A percentile compares a stretch with the other conserved stretches of the same genome.
phyloP scores from a whole-genome alignment of 2,329 filamentous ascomycete genomes.

The Aspergillus sp. region DNA sequence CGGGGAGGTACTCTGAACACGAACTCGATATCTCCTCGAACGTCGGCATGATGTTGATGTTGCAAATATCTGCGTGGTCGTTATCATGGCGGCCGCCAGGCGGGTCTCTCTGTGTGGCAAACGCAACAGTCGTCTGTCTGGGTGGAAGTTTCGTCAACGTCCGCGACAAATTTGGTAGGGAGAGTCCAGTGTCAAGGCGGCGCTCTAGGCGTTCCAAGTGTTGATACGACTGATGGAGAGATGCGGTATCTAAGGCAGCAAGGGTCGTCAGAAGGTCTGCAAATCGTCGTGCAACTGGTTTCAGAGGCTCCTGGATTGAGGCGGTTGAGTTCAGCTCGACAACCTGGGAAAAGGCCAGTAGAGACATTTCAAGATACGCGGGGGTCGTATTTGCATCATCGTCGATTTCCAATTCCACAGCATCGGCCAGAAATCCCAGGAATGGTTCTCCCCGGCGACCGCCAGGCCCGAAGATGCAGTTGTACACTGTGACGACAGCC shows the following conservation, averaged over 20 bases:
- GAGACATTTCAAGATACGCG: slow-evolving; percentile 11
- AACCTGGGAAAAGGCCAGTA: slow-evolving; percentile 19
- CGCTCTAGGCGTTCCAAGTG: slow-evolving; percentile 11
- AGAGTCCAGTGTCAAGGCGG: slow-evolving; percentile 14
- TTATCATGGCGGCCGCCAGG: slow-evolving; percentile 30
- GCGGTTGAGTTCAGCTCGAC: slow-evolving; percentile 32
- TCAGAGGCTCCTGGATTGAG: slow-evolving; percentile 19
- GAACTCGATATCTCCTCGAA: slow-evolving; percentile 23
- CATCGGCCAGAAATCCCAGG: too few relatives aligned
- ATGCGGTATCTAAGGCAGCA: too few relatives aligned
- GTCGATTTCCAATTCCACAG: too few relatives aligned
- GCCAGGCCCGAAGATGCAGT: slow-evolving; percentile 37
- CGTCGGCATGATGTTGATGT: slow-evolving; percentile 29
- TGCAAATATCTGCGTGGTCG: slow-evolving; percentile 23
- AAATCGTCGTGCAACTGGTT: too few relatives aligned
- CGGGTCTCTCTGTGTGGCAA: slow-evolving; percentile 7
- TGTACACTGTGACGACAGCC: slow-evolving; percentile 36
- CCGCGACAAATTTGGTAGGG: slow-evolving; percentile 4
- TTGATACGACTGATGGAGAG: slow-evolving; percentile 8
- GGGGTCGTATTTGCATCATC: slow-evolving; percentile 1
- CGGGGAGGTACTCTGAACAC: slow-evolving; percentile 24
- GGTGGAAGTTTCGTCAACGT: background rate
- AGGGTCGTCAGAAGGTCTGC: too few relatives aligned
- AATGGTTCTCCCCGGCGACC: too few relatives aligned
- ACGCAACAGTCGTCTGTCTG: slow-evolving; percentile 2